Base-by-base conservation (phyloP, 2,329 filamentous ascomycete species). In the Trichophyton schoenleinii region DNA sequence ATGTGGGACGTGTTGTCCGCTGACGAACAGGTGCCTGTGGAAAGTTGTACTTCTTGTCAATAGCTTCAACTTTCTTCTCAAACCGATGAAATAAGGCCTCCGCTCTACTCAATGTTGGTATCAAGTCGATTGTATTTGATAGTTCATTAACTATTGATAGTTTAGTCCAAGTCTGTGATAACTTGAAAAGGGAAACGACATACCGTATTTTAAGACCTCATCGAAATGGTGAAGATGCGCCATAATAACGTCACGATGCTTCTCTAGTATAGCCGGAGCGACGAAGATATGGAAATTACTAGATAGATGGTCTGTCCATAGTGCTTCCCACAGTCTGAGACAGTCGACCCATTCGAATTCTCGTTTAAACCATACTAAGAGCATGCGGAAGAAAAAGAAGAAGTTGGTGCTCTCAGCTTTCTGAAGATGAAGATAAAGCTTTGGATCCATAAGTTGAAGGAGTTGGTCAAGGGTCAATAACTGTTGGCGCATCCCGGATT, bases 351-450 rank as follows among this genome's bases (percentile, higher is more conserved):
- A 99, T 66, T 85, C 82, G 68, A 99, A 99, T 74, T 99, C 94
- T 57, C 94, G 87, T 79, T 99, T 99, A 75, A 94, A 99, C 94
- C 94, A 99, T 8, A 99, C 94, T 0, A 99, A 80, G 38, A 99
- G 80, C 94, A 97, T 97, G 63, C 94, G 88, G 83, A 97, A 99
- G 79, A 99, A 97, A 79, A 99, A 99, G 76, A 99, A 99, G 75
- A 99, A 99, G 73, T 99, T 99, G 25, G 94, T 99, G 69, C 88
- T 95, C 69, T 99, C 95, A 20, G 91, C 89, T 15, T 83, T 86
- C 72, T 95, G 85, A 0, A 99, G 83, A 68, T 99, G 94, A 1
- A 88, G 80, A 74, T 96, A 97, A 6, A 99, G 84, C 71, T 91
- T 88, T 0, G 95, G 94, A 67, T 99, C 94, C 85, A 99, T 91